These are phyloP conservation scores for Diospyros kaki DNA, from an alignment of 148 eudicot genomes.

Conservation along the genomic window DNA sequence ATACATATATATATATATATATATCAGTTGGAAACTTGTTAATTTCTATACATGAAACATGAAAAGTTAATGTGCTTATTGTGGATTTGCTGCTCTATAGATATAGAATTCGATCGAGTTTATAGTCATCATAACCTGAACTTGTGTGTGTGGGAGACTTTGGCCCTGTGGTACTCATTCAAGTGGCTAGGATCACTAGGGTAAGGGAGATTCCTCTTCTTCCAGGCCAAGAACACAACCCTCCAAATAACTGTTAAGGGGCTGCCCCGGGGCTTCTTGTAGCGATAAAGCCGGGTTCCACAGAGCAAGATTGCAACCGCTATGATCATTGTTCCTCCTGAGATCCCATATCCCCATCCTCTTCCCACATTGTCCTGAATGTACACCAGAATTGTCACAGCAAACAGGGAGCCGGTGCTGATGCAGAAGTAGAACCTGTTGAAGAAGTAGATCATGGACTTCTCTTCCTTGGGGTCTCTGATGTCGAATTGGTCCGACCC, in stretches of 20 bases:
- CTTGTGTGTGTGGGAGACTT: constrained; percentile 46
- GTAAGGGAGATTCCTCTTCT: constrained; percentile 51
- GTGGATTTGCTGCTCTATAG: no score
- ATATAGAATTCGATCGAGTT: no score
- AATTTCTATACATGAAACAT: background rate
- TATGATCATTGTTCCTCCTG: constrained; percentile 75
- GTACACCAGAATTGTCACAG: constrained; percentile 84
- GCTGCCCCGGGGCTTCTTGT: constrained; percentile 75
- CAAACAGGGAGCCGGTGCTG: constrained; percentile 79
- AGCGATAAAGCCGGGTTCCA: constrained; percentile 67
- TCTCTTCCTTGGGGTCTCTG: constrained; percentile 73
- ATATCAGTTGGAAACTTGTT: background rate
- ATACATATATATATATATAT: background rate
- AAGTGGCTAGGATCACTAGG: constrained; percentile 56
- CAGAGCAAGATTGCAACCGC: constrained; percentile 60
- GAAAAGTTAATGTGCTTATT: no score
- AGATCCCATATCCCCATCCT: constrained; percentile 92
- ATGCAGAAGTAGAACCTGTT: constrained; percentile 88
- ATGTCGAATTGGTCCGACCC: constrained; percentile 91
- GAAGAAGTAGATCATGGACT: constrained; percentile 86
- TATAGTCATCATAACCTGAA: constrained; percentile 46
- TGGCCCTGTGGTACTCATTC: constrained; percentile 58
- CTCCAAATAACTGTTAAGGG: constrained; percentile 90
- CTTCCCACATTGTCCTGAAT: constrained; percentile 86
- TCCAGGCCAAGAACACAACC: constrained; percentile 70